Evolutionary conservation across 2,329 filamentous ascomycete species (phyloP), one percentile per base, ranked within the genome.

Genomic region (Stylonectria norvegica): DNA sequence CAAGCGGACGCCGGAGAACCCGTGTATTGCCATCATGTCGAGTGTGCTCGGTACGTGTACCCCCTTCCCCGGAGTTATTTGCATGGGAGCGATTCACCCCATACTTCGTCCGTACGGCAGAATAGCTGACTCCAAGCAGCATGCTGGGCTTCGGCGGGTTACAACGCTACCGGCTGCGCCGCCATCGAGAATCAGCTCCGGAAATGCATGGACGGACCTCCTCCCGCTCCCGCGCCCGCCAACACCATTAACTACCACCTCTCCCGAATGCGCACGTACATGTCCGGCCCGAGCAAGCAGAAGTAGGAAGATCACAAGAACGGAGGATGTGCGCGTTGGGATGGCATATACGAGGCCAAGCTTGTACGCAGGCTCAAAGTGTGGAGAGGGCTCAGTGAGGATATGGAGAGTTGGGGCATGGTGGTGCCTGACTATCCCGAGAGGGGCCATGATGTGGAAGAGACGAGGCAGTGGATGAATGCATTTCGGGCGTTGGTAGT

Each of bases 241-340:
- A 88, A 83, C 71, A 91, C 82, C 64, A 89, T 97, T 78, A 97
- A 97, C 70, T 90, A 90, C 73, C 90, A 96, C 64, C 72, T 97
- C 30, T 78, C 79, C 52, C 80, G 93, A 72, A 94, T 72, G 78
- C 83, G 69, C 76, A 84, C 58, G 76, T 81, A 51, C 71, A 81
- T 77, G 79, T 90, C 65, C n/a, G 68, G 57, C 36, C 60, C 57
- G 34, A 47, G 49, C 48, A 68, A 63, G 57, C 57, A 60, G 39
- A 64, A 61, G 42, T 67, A 52, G 55, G n/a, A 12, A 28, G 9
- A 15, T 22, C 22, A 25, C 16, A 30, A 15, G 20, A 28, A 18
- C 14, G 10, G 31, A 22, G 10, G 16, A 5, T 4, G 20, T 17
- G 35, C 27, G 37, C 15, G 20, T 20, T 10, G 31, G 20, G 29